Evolutionary conservation across 805 yeast species (phyloP), one percentile per base, ranked within the genome.

Genomic region (Teunomyces kruisii): DNA sequence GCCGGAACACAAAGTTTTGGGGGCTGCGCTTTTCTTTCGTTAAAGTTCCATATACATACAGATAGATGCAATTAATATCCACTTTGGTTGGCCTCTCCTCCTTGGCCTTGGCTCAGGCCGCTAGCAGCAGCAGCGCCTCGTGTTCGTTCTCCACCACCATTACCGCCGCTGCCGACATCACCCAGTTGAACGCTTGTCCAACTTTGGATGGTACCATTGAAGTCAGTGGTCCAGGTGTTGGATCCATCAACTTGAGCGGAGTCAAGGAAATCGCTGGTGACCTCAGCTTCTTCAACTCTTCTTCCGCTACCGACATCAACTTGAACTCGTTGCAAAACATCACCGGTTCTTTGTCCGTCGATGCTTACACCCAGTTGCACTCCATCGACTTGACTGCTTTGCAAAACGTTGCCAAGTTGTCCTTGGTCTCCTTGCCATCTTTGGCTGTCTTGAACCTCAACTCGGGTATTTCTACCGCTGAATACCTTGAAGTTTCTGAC

Each of bases 91-190:
- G 41, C 30, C 32, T 32, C 10, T 36, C 33, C 26, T 29, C 45
- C 27, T 44, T 44, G 40, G 51, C 48, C 24, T 39, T 45, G 12
- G 48, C 48, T 15, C 27, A 39, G 12, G 52, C 51, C 12, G 47
- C 51, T 17, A 26, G 47, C 16, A 46, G 57, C 32, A 46, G 57
- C 32, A 45, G 48, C 43, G 15, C n/a, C 28, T 49, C 60, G n/a
- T 72, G 76, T 54, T 68, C 75, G 10, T 65, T 66, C 47, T 64
- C 68, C 46, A 64, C 67, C 42, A 68, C 73, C 47, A 60, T 72
- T 45, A 61, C 71, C 17, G 73, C 65, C n/a, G 61, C 74, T 28
- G 55, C 70, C 35, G 73, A 65, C 19, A 54, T 68, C 29, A 46
- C 61, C 28, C 53, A 49, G 42, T 56, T 72, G 43, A 64, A 60